phyloP scores from a whole-genome alignment of 2,329 filamentous ascomycete species.

The Amesomyces nigricolor region DNA sequence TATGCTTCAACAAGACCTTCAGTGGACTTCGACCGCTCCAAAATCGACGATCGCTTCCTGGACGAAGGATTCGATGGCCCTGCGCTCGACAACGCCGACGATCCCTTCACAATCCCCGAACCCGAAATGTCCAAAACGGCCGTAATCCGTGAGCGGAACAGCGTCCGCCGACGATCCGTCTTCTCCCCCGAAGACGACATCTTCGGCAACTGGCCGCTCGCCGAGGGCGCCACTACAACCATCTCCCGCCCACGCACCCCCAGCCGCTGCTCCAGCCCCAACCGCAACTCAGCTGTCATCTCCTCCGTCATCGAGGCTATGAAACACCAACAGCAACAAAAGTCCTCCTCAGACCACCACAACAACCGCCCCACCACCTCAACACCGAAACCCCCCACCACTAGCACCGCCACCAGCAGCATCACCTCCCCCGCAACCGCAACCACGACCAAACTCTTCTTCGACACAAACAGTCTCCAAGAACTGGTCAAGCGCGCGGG shows the following conservation, averaged over 20 bases:
- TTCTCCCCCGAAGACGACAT: conserved; percentile 63
- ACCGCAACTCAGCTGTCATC: conserved; percentile 44
- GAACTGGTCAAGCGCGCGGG: conserved; percentile 59
- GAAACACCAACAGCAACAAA: conserved; percentile 49
- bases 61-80: conserved; percentile 46
- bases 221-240: conserved; percentile 36
- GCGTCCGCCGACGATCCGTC: conserved; percentile 53
- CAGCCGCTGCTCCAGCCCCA: conserved; percentile 28
- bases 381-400: conserved; percentile 32
- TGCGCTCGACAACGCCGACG: conserved; percentile 39
- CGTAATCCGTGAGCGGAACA: conserved; percentile 49
- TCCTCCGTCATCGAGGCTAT: conserved; percentile 60
- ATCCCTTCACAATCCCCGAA: conserved; percentile 39
- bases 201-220: conserved; percentile 46
- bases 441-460: conserved; percentile 49
- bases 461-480: conserved; percentile 64
- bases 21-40: conserved; percentile 36
- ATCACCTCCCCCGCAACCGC: no score
- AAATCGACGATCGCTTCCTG: conserved; percentile 41
- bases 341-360: conserved; percentile 37
- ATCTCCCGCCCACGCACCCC: conserved; percentile 38
- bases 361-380: conserved; percentile 29
- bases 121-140: conserved; percentile 44
- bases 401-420: no score
- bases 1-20: conserved; percentile 24